Evolutionary conservation across 1,139 yeast genomes (phyloP).

Genomic region (Starmera stellimalicola): DNA sequence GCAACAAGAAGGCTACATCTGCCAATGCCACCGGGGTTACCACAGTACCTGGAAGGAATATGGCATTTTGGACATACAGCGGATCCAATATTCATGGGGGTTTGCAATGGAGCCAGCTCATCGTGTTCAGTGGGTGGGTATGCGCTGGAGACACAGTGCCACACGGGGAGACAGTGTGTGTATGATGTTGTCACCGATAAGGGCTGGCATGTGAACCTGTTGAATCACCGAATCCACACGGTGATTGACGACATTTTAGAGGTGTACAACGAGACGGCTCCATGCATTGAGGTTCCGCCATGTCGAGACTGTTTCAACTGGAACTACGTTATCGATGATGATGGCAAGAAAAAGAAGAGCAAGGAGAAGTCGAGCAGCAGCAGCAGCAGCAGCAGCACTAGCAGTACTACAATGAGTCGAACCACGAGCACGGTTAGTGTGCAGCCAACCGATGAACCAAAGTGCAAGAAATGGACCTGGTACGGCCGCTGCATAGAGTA

Average conservation of each 20-base stretch:
- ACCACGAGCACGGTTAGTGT: conserved; percentile 7
- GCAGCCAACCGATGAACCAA: conserved; percentile 14
- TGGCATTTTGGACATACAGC: conserved; percentile 98
- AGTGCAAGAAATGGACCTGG: conserved; percentile 18
- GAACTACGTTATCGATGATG: conserved; percentile 54
- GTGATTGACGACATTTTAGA: conserved; percentile 77
- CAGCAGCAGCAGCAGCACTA: conserved; percentile 9
- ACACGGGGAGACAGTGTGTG: conserved; percentile 79
- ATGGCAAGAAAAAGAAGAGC: conserved; percentile 13
- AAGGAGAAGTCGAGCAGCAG: conserved; percentile 8
- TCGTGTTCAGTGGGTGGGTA: conserved; percentile 89
- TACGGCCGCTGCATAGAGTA: conserved; percentile 17
- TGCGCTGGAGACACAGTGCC: conserved; percentile 97
- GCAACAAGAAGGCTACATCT: conserved; percentile 79
- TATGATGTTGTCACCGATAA: conserved; percentile 84
- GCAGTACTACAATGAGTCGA: conserved; percentile 8
- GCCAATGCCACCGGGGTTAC: conserved; percentile 90
- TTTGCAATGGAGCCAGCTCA: conserved; percentile 90
- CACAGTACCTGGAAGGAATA: conserved; percentile 67
- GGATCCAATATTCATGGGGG: conserved; percentile 95
- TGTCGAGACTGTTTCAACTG: conserved; percentile 89
- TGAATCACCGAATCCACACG: conserved; percentile 85
- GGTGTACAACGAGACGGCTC: conserved; percentile 69
- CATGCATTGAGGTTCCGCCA: conserved; percentile 66
- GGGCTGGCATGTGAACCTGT: conserved; percentile 86